Conservation (phyloP, 2,329 filamentous ascomycete species). For the Sordariomycetes sp. region DNA sequence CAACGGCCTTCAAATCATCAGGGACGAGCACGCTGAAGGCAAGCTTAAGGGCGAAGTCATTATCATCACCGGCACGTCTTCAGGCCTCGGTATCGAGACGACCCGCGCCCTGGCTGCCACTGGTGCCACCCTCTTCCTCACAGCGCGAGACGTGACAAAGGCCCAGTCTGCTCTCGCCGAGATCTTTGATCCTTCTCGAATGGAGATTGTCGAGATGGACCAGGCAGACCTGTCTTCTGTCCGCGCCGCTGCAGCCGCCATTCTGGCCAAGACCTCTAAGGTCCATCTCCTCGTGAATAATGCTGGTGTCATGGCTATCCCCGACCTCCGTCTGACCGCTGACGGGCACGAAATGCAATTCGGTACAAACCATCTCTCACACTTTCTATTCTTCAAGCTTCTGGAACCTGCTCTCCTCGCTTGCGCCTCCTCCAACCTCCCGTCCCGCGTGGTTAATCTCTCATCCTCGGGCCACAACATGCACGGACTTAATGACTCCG, state of each 20-base stretch:
- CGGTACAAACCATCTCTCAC: conserved; percentile 40
- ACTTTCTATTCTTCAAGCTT: conserved; percentile 43
- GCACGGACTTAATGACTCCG: conserved; percentile 19
- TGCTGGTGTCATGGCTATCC: conserved; percentile 14
- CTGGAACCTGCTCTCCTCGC: conserved; percentile 30
- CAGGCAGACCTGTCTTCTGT: conserved; percentile 12
- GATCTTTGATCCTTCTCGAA: conserved; percentile 8
- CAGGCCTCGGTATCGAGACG: conserved; percentile 34
- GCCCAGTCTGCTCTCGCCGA: conserved; percentile 6
- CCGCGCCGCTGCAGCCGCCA: conserved; percentile 9
- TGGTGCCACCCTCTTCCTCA: conserved; percentile 12
- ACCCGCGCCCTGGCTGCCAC: conserved; percentile 32
- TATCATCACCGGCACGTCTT: conserved; percentile 30
- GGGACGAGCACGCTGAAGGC: too few species aligned
- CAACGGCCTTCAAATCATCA: too few species aligned
- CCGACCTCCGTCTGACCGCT: conserved; percentile 3
- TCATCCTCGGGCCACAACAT: conserved; percentile 30
- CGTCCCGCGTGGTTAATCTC: conserved; percentile 34
- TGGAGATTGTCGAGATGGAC: conserved; percentile 8
- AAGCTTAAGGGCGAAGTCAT: too few species aligned
- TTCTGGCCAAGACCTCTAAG: conserved; percentile 7
- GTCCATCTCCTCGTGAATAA: conserved; percentile 12
- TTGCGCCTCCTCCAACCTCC: conserved; percentile 24
- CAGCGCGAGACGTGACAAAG: conserved; percentile 11
- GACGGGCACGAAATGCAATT: conserved; percentile 29